phyloP scores from a whole-genome alignment of 345 rosid species.

The Citrus cavaleriei region DNA sequence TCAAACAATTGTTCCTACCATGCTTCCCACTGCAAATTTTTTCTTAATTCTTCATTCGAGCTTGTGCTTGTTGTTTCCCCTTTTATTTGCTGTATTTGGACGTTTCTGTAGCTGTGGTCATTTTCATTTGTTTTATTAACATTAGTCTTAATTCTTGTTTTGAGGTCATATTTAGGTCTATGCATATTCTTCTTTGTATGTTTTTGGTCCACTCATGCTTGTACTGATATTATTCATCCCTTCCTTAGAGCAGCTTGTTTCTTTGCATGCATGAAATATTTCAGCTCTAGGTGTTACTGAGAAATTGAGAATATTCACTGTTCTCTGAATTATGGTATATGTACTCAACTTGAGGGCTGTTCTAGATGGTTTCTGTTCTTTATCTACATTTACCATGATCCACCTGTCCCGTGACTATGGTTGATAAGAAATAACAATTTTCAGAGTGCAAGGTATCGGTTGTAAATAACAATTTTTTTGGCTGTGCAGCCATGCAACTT shows the following conservation, averaged over 20 bases:
- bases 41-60: neutral
- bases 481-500: neutral
- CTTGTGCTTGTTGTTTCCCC: neutral
- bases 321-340: neutral
- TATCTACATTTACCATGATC: neutral
- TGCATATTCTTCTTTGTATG: neutral
- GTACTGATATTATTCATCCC: neutral
- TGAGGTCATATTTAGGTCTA: neutral
- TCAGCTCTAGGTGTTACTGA: neutral
- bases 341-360: neutral
- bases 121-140: neutral
- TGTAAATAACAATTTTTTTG: neutral
- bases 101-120: neutral
- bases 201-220: neutral
- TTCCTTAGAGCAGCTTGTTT: neutral
- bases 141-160: neutral
- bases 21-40: neutral
- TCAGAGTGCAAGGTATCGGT: too few relatives aligned
- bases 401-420: neutral
- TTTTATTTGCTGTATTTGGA: neutral
- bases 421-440: neutral
- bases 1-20: neutral
- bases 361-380: neutral
- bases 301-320: neutral
- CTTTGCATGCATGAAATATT: neutral